Evolutionary conservation across 768 basidiomycete genomes (phyloP), one percentile per base, ranked within the genome.

Genomic region (Mycena pura): DNA sequence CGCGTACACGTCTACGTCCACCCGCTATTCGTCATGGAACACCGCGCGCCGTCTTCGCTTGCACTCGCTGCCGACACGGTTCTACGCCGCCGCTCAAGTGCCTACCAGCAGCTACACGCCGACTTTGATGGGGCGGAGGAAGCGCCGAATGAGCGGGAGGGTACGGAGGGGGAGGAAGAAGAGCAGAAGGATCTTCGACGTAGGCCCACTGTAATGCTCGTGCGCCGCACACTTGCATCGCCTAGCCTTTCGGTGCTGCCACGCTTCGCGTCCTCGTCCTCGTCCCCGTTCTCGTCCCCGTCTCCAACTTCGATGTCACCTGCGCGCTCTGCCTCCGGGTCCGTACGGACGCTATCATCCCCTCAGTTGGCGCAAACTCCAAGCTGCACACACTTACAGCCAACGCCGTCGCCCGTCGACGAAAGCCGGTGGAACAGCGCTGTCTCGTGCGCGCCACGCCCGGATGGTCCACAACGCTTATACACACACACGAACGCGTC

Each of bases 391-490:
- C n/a, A n/a, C n/a, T n/a, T n/a, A n/a, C n/a, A n/a, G n/a, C n/a
- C n/a, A n/a, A n/a, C n/a, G n/a, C n/a, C n/a, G n/a, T n/a, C n/a
- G n/a, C n/a, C n/a, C n/a, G n/a, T n/a, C n/a, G n/a, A n/a, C n/a
- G n/a, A n/a, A n/a, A n/a, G n/a, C n/a, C n/a, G n/a, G n/a, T n/a
- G n/a, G n/a, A n/a, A n/a, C 43, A 65, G 47, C 48, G 44, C 52
- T 4, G 36, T 60, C 4, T 62, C 63, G 3, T 61, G 65, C 19
- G 66, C 70, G 5, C 69, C 62, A 24, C 57, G 65, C n/a, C 66
- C 61, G 13, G 49, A 66, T 21, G 58, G 45, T 14, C 50, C 54
- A 10, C 60, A 60, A 19, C 66, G n/a, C n/a, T n/a, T n/a, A n/a
- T n/a, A 41, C 27, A 24, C 40, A 15, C 21, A 32, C 15, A 47